These are phyloP conservation scores for Primulina eburnea DNA, from an alignment of 257 asterid species.

Conservation along the genomic window DNA sequence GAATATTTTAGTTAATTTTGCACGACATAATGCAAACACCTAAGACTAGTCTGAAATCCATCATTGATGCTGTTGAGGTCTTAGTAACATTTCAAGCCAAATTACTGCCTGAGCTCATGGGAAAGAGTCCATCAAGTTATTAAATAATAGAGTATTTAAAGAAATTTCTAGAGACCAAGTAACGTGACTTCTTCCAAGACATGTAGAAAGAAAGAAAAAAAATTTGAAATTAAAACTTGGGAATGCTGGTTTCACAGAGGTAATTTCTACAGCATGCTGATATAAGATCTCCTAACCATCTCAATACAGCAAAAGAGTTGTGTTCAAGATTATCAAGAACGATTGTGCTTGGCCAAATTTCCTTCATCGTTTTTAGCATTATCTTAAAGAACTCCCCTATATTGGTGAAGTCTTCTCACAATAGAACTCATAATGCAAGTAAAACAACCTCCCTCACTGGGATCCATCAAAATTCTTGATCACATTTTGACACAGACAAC, in stretches of 20 bases:
- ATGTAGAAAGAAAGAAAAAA: background rate
- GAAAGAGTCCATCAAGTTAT: too few relatives aligned
- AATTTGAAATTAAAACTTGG: conserved; percentile 9
- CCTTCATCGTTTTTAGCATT: background rate
- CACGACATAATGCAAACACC: too few relatives aligned
- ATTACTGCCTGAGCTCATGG: too few relatives aligned
- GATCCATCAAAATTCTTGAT: conserved; percentile 3
- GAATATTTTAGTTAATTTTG: too few relatives aligned
- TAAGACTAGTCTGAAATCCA: too few relatives aligned
- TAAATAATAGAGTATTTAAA: too few relatives aligned
- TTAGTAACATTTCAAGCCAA: too few relatives aligned
- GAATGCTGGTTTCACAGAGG: conserved; percentile 7
- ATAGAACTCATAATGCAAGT: conserved; percentile 4
- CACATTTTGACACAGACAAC: background rate
- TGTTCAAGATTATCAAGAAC: background rate
- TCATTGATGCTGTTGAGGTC: too few relatives aligned
- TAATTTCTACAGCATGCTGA: background rate
- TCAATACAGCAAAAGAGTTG: background rate
- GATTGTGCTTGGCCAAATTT: background rate
- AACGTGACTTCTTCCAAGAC: background rate
- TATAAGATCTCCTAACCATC: background rate
- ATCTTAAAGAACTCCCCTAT: conserved; percentile 1
- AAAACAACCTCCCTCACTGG: conserved; percentile 1
- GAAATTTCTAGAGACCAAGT: too few relatives aligned
- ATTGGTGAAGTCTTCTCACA: conserved; percentile 5